A percentile compares a stretch with the other conserved stretches of the same genome.
Evolutionary conservation across 1,139 yeast genomes (phyloP).

Genomic region (Kodamaea anthophila): DNA sequence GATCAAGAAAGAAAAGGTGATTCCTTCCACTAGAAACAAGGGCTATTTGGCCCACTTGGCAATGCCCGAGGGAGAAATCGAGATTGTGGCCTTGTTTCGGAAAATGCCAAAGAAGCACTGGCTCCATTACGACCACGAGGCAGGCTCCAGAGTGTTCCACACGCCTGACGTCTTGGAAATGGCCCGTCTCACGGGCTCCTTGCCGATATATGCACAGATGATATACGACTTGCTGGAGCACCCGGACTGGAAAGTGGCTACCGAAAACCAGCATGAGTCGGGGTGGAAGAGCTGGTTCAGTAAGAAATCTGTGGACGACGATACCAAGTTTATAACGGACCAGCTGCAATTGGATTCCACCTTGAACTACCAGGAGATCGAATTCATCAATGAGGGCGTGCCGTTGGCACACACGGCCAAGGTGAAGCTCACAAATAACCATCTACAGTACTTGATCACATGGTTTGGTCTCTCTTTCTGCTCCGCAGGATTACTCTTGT

Average conservation of each 20-base stretch:
- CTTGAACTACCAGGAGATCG: constrained; percentile 38
- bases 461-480: constrained; percentile 87
- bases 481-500: constrained; percentile 56
- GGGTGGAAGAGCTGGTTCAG: constrained; percentile 11
- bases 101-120: constrained; percentile 63
- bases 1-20: constrained; percentile 69
- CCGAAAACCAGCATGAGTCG: constrained; percentile 4
- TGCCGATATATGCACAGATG: constrained; percentile 76
- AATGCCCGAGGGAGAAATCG: constrained; percentile 68
- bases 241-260: constrained; percentile 39
- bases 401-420: constrained; percentile 82
- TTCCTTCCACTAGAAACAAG: constrained; percentile 50
- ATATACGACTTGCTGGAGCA: constrained; percentile 61
- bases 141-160: constrained; percentile 54
- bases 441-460: constrained; percentile 83
- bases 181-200: constrained; percentile 61
- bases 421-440: constrained; percentile 80
- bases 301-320: constrained; percentile 11
- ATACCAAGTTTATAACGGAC: constrained; percentile 13
- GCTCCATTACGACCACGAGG: constrained; percentile 73
- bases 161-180: constrained; percentile 77
- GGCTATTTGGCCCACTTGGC: constrained; percentile 57
- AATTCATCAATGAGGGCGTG: constrained; percentile 70
- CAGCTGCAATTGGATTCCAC: constrained; percentile 25
- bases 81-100: constrained; percentile 67